phyloP scores from a whole-genome alignment of 495 filamentous ascomycete genomes.

The Staphylotrichum longicolle region DNA sequence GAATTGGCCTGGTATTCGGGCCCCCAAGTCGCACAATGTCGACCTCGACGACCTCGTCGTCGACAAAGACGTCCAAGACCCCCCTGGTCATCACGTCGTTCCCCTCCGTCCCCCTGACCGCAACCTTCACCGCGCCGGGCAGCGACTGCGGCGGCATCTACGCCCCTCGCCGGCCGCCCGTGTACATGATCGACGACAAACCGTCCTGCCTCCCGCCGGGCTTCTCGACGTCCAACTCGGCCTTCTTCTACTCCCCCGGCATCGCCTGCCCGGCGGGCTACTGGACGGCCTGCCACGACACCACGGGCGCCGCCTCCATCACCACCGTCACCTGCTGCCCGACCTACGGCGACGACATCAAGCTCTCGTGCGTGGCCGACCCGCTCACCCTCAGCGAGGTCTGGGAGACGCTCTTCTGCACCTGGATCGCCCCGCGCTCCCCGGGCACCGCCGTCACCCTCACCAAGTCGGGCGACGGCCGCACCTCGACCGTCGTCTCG shows the following conservation, averaged over 20 bases:
- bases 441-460: conserved; percentile 3
- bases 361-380: conserved; percentile 12
- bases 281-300: conserved; percentile 21
- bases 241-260: conserved; percentile 18
- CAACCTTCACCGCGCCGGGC: conserved; percentile 6
- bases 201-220: conserved; percentile 12
- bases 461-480: conserved; percentile 2
- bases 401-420: conserved; percentile 17
- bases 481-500: conserved; percentile 1
- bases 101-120: conserved; percentile 6
- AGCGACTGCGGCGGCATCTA: conserved; percentile 14
- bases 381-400: neutral
- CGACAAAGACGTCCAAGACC: neutral
- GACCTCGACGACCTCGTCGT: neutral
- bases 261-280: conserved; percentile 18
- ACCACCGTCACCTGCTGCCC: conserved; percentile 21
- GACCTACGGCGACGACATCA: conserved; percentile 14
- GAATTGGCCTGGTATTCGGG: no score
- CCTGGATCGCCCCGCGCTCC: conserved; percentile 4
- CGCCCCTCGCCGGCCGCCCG: neutral
- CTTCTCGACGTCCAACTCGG: conserved; percentile 14
- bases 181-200: conserved; percentile 13
- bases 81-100: conserved; percentile 15
- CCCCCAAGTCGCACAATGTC: neutral
- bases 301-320: conserved; percentile 13